Evolutionary conservation across 768 basidiomycete species (phyloP).

Genomic region (Candolleomyces aberdarensis): DNA sequence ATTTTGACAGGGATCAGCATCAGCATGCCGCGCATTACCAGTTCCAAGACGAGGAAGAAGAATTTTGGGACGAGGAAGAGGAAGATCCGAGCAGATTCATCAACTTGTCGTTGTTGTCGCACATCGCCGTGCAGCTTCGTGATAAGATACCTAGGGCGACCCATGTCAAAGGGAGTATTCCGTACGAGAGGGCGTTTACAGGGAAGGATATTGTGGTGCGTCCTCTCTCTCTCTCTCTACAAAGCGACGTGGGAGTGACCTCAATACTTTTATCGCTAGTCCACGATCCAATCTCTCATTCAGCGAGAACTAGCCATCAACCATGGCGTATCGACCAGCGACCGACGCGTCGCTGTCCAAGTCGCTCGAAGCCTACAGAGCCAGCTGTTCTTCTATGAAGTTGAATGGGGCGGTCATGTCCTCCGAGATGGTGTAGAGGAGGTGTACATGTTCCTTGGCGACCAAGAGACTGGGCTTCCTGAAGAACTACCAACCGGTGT

Average conservation of each 20-base stretch:
- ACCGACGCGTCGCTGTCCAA: constrained; percentile 78
- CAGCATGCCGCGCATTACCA: constrained; percentile 14
- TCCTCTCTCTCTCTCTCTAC: neutral
- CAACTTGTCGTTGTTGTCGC: constrained; percentile 82
- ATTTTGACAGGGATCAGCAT: constrained; percentile 17
- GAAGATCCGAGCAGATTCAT: constrained; percentile 59
- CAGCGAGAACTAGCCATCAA: constrained; percentile 70
- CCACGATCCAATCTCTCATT: constrained; percentile 83
- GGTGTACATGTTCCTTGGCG: constrained; percentile 92
- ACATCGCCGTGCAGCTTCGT: constrained; percentile 84
- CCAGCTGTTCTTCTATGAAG: constrained; percentile 95
- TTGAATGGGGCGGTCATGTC: constrained; percentile 87
- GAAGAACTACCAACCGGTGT: constrained; percentile 84
- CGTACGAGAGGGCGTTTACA: constrained; percentile 88
- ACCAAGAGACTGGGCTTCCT: constrained; percentile 63
- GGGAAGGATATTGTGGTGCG: constrained; percentile 66
- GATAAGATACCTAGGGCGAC: constrained; percentile 86
- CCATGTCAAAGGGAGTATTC: constrained; percentile 91
- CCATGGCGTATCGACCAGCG: constrained; percentile 62
- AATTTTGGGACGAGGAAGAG: constrained; percentile 62
- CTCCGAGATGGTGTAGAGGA: constrained; percentile 90
- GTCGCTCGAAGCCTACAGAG: constrained; percentile 88
- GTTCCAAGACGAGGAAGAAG: constrained; percentile 41
- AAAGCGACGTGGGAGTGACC: neutral
- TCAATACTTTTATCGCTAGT: constrained; percentile 38